Base-by-base conservation (phyloP, 2,329 filamentous ascomycete species). In the Fusarium tupiense region DNA sequence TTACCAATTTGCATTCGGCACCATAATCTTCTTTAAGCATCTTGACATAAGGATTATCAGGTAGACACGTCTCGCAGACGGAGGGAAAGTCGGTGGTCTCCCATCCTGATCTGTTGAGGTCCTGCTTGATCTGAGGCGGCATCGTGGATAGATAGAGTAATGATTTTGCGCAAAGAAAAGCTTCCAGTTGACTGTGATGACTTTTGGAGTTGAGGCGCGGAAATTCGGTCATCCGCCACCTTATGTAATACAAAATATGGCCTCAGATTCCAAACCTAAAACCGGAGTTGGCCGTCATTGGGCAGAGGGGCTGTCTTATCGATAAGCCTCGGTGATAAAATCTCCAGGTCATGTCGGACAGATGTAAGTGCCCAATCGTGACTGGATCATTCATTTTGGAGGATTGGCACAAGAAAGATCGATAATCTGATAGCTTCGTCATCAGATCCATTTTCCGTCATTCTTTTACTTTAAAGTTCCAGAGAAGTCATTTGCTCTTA, bases 11-110 rank as follows among this genome's bases (percentile, higher is more conserved):
- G 88, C 93, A 94, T 84, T 95, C 93, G 65, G 93, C 94, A 78
- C 95, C 96, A 79, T 97, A 92, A 83, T 99, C 96, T 81, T 98
- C 95, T 84, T 99, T 99, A 69, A 99, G 88, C 95, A 99, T 98
- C 84, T 98, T 96, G 49, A 99, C 96, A 80, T 97, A 99, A 5
- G 96, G 96, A 79, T 98, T 98, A 71, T 98, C 95, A 22, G 96
- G 95, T 5, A 99, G 89, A 82, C 96, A 99, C 80, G 92, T 95
- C 84, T 99, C 96, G 86, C 91, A 96, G 40, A 96, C 93, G 6
- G 93, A 95, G 14, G 94, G 94, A 79, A 96, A 95, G 83, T 96
- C 94, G 56, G 94, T 96, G 38, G 94, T 93, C 84, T 99, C 96
- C 95, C 95, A 98, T 68, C 96, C 96, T 24, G 95, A 96, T 61